A percentile compares a stretch with the other conserved stretches of the same genome.
Conservation (phyloP, 108 stramenopile genomes). For the Licmophora abbreviata region DNA sequence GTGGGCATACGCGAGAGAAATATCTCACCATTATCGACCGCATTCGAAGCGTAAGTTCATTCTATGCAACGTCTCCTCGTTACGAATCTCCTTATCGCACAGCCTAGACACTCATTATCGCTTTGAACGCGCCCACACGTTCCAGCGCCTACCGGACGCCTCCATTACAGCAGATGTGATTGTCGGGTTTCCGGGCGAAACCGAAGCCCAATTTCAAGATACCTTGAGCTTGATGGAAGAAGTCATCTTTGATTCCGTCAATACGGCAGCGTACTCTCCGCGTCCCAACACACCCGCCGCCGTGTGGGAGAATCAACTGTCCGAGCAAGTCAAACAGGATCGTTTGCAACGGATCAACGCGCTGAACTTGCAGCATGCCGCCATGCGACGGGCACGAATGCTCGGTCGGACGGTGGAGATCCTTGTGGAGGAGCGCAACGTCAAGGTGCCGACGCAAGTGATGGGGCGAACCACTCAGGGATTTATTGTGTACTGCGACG, state of each 20-base stretch:
- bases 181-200: slow-evolving; percentile 86
- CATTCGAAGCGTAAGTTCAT: slow-evolving; percentile 56
- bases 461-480: slow-evolving; percentile 91
- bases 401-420: slow-evolving; percentile 85
- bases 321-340: slow-evolving; percentile 79
- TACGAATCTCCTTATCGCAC: not conserved
- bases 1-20: slow-evolving; percentile 91
- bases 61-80: not conserved
- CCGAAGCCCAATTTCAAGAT: slow-evolving; percentile 70
- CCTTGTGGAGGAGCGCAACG: slow-evolving; percentile 91
- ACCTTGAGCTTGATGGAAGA: slow-evolving; percentile 78
- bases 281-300: slow-evolving; percentile 59
- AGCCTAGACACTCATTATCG: not conserved
- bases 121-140: not conserved
- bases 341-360: slow-evolving; percentile 84
- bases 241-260: slow-evolving; percentile 55
- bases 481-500: slow-evolving; percentile 87
- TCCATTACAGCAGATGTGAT: slow-evolving; percentile 77
- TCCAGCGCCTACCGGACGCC: slow-evolving; percentile 44
- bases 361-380: slow-evolving; percentile 78
- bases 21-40: slow-evolving; percentile 85
- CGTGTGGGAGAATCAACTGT: slow-evolving; percentile 39
- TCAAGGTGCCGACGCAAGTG: slow-evolving; percentile 82
- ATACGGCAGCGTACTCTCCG: slow-evolving; percentile 44
- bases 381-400: slow-evolving; percentile 86